Evolutionary conservation across 768 basidiomycete genomes (phyloP).

Genomic region (Mycena amicta): DNA sequence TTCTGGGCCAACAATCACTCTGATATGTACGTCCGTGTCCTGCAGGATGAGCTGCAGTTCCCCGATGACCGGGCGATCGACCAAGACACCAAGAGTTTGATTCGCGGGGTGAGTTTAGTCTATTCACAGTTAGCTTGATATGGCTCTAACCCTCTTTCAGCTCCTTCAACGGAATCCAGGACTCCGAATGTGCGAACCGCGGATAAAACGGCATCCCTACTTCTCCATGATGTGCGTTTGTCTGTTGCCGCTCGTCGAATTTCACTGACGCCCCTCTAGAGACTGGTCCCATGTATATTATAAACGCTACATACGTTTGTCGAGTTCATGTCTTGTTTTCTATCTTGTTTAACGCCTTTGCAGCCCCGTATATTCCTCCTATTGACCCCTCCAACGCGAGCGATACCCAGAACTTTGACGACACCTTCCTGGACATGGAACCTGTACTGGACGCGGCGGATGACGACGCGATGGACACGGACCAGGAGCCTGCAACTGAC

Average conservation of each 20-base stretch:
- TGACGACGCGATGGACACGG: conserved; percentile 67
- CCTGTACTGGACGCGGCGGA: conserved; percentile 82
- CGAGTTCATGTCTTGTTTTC: conserved; percentile 18
- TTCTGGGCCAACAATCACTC: conserved; percentile 93
- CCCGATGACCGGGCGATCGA: conserved; percentile 92
- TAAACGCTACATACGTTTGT: conserved; percentile 90
- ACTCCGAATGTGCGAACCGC: conserved; percentile 87
- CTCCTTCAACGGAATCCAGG: conserved; percentile 92
- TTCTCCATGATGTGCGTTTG: conserved; percentile 86
- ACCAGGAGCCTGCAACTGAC: conserved; percentile 70
- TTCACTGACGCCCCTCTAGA: conserved; percentile 42
- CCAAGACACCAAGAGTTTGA: conserved; percentile 91
- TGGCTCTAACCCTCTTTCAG: conserved; percentile 39
- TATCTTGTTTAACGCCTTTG: conserved; percentile 7
- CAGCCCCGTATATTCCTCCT: conserved; percentile 91
- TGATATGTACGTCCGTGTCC: conserved; percentile 91
- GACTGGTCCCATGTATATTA: conserved; percentile 95
- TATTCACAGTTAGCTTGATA: conserved; percentile 1
- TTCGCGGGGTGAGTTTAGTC: conserved; percentile 80
- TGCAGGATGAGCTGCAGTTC: conserved; percentile 89
- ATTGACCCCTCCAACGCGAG: conserved; percentile 90
- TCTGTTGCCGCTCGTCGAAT: conserved; percentile 11
- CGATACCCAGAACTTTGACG: conserved; percentile 98
- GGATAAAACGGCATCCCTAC: conserved; percentile 93
- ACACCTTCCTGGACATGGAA: conserved; percentile 94